Evolutionary conservation across 228 moss, liverwort and hornwort genomes (phyloP), one percentile per base, ranked within the genome.

Genomic region (Sphagnum magellanicum): DNA sequence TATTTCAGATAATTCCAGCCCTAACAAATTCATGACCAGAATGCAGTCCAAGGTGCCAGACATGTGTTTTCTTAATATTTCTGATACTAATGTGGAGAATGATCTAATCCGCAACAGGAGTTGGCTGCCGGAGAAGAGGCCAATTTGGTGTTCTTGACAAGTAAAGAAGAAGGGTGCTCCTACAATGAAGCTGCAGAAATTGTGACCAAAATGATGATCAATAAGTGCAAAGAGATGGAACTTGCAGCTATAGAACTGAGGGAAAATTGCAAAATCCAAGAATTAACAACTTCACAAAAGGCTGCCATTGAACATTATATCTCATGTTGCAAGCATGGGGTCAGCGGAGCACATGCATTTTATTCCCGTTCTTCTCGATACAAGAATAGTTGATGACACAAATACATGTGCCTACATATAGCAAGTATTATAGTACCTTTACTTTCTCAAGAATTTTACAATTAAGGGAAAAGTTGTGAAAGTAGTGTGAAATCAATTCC

Each of bases 91-190:
- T 32, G 32, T 32, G 32, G 32, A 32, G 32, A n/a, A 32, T 65
- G n/a, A 50, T 50, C 10, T 15, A 48, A 46, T 14, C 14, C 4
- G 11, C 58, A 3, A 61, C 63, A 76, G 76, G 76, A 76, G 51
- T 59, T 76, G 50, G 16, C 64, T 1, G 73, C 63, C 5, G 77
- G 73, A 61, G 68, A 73, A 72, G 53, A 50, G 17, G 32, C 32
- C 32, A 77, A 73, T 60, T 50, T 73, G 60, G 65, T 77, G 11
- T 69, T 63, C 62, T 14, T 77, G 63, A 77, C 73, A 17, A 77
- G 73, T 49, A 68, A 52, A 64, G 58, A 73, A 63, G 59, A 68
- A 12, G 68, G 50, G 7, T 77, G 77, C 63, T 73, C 77, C 0
- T 77, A 77, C 48, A 72, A 63, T 46, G 67, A 73, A 70, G 77